phyloP scores from a whole-genome alignment of 2,329 filamentous ascomycete species.

The Hymenoscyphus occultus region DNA sequence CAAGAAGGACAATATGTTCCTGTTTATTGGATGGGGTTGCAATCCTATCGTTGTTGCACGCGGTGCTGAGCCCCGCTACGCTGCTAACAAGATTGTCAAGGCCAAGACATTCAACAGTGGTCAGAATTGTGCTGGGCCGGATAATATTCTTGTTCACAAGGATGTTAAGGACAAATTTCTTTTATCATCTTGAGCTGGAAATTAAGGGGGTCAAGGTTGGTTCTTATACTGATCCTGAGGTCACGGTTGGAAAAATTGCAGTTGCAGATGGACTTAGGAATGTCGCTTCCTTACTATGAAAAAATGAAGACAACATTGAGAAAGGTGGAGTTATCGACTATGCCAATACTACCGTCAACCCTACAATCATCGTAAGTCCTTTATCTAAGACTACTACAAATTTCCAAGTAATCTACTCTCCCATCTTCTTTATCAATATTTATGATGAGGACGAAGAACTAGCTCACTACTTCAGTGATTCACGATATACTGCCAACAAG shows the following conservation, averaged over 20 bases:
- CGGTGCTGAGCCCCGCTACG: background rate
- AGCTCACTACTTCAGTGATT: background rate
- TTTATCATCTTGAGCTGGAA: background rate
- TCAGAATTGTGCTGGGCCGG: constrained; percentile 6
- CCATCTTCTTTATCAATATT: constrained; percentile 6
- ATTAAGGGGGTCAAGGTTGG: background rate
- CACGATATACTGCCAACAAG: background rate
- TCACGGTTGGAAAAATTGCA: background rate
- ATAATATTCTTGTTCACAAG: constrained; percentile 5
- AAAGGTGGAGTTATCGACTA: background rate
- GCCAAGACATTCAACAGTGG: constrained; percentile 8
- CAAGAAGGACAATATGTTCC: background rate
- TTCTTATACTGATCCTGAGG: background rate
- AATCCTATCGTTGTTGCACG: constrained; percentile 4
- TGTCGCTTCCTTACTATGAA: background rate
- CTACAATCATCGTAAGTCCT: background rate
- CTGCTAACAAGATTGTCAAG: background rate
- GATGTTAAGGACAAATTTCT: background rate
- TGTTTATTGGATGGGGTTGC: constrained; percentile 7
- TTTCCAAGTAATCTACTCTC: constrained; percentile 2
- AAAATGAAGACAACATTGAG: background rate
- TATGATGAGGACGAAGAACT: background rate
- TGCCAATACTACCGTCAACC: background rate
- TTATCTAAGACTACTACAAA: constrained; percentile 1
- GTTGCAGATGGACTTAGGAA: background rate